Base-by-base conservation (phyloP, 345 rosid species). In the Brassica nigra region DNA sequence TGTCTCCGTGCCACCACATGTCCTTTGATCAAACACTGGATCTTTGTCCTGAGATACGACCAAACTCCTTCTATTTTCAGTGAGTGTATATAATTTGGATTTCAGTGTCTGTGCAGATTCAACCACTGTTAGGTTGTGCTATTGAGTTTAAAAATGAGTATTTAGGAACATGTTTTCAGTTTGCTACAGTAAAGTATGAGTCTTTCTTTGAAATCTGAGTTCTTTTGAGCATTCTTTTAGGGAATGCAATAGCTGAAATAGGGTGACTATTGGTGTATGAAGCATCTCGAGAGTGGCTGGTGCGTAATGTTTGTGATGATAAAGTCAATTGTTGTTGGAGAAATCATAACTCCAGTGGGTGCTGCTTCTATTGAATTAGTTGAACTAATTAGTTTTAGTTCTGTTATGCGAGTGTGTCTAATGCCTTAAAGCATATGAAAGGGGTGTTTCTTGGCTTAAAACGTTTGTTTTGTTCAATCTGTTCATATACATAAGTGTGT, bases 21-120 rank as follows among this genome's bases (percentile, higher is more conserved):
- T 84, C 97, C 97, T n/a, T 83, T 92, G 86, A 90, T 94, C 84
- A 92, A 92, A 87, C 98, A 94, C 70, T 92, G 97, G 97, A 86
- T 94, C 82, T 90, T 92, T 4, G 89, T 95, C 75, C 75, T 95
- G 44, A 85, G 95, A 73, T 92, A 92, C 42, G 95, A 92, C 37
- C 97, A 88, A 79, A 89, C 97, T 55, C 97, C 95, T 62, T 90
- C 97, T 9, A 78, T 95, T 76, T 95, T 95, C 86, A 89, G 95
- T 91, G 69, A 85, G 90, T 86, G 11, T 49, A 66, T 34, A 14
- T 15, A 42, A 28, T 34, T 78, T 70, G 12, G 54, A 47, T 14
- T 2, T 62, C 3, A 23, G 23, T 0, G 4, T 57, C 58, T 11
- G 14, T 62, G 10, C n/a, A 4, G 31, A 15, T 39, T 15, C n/a